phyloP scores from a whole-genome alignment of 306 rosid genomes.

The Fragaria nilgerrensis region DNA sequence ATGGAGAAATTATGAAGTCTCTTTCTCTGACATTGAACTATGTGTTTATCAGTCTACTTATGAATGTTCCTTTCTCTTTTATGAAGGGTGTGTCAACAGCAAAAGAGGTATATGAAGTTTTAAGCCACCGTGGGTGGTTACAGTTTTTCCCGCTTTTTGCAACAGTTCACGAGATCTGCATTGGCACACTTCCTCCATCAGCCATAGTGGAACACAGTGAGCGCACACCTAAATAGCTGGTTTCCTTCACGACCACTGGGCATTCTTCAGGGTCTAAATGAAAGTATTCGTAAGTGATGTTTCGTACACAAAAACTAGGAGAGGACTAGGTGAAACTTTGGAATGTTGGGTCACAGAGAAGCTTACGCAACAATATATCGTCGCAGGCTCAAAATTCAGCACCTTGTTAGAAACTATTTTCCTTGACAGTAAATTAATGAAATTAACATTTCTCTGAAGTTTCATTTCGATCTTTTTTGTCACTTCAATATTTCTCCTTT shows the following conservation, averaged over 20 bases:
- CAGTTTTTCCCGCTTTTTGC: slow-evolving; percentile 78
- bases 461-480: background rate
- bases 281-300: slow-evolving; percentile 1
- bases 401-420: slow-evolving; percentile 15
- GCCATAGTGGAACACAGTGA: slow-evolving; percentile 66
- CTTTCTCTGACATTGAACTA: background rate
- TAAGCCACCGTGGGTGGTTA: slow-evolving; percentile 77
- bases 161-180: slow-evolving; percentile 78
- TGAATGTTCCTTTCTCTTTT: slow-evolving; percentile 7
- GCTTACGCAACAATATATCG: background rate
- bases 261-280: slow-evolving; percentile 21
- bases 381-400: slow-evolving; percentile 4
- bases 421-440: slow-evolving; percentile 9
- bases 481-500: slow-evolving; percentile 5
- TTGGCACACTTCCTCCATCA: slow-evolving; percentile 77
- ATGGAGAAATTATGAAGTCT: background rate
- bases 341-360: slow-evolving; percentile 11
- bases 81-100: slow-evolving; percentile 90
- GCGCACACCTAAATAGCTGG: slow-evolving; percentile 42
- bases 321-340: background rate
- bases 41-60: background rate
- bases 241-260: slow-evolving; percentile 8
- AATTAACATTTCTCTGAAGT: background rate
- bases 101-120: slow-evolving; percentile 78
- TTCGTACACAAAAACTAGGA: background rate